Evolutionary conservation across 2,329 filamentous ascomycete genomes (phyloP).

Genomic region (Fusarium austroafricanum): DNA sequence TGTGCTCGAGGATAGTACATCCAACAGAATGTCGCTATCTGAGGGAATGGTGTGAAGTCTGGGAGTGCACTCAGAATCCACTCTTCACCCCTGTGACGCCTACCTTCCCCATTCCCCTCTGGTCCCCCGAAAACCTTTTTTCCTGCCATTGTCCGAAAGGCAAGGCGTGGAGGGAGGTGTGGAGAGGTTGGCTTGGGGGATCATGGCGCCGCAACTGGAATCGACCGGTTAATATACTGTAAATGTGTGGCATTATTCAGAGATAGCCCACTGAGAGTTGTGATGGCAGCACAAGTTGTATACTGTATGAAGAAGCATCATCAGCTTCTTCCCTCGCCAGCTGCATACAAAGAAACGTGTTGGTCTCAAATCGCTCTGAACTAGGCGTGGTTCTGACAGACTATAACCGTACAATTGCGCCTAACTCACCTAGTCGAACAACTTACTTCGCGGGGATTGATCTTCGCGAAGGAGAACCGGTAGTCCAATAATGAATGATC

Average conservation of each 20-base stretch:
- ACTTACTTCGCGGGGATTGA: not conserved
- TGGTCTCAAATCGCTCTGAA: not conserved
- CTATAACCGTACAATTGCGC: not conserved
- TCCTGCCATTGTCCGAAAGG: conserved; percentile 25
- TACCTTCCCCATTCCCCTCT: conserved; percentile 30
- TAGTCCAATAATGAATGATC: not conserved
- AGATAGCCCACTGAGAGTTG: too few species aligned
- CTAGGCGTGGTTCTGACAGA: not conserved
- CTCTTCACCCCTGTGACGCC: conserved; percentile 23
- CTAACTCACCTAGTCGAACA: not conserved
- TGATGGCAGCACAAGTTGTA: too few species aligned
- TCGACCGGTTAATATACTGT: too few species aligned
- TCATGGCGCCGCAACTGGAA: conserved; percentile 23
- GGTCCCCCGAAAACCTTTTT: conserved; percentile 36
- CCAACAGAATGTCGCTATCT: conserved; percentile 34
- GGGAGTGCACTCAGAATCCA: conserved; percentile 21
- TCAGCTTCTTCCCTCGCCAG: too few species aligned
- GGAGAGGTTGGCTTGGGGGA: conserved; percentile 26
- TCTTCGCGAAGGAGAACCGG: not conserved
- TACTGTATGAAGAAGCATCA: too few species aligned
- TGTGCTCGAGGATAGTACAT: conserved; percentile 40
- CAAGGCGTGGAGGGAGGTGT: conserved; percentile 35
- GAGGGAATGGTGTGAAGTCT: conserved; percentile 32
- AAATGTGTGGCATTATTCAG: too few species aligned
- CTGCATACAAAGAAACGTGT: not conserved